These are phyloP conservation scores for Colletotrichum australisinense DNA, from an alignment of 2,329 filamentous ascomycete genomes.

Conservation along the genomic window DNA sequence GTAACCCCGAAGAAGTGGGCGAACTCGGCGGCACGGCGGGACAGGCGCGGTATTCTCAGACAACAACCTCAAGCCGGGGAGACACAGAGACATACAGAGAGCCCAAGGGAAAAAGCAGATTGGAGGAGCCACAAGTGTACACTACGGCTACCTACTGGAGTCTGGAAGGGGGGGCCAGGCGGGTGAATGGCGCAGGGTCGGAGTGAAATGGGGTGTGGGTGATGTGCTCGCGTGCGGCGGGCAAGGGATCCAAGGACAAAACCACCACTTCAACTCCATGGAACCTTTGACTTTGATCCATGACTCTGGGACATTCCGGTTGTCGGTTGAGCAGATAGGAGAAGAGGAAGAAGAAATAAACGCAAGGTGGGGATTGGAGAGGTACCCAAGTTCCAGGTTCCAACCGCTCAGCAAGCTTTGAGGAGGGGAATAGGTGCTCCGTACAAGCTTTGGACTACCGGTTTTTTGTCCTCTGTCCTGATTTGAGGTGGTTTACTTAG, in stretches of 20 bases:
- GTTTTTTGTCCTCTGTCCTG: not conserved
- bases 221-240: conserved; percentile 34
- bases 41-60: conserved; percentile 12
- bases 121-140: not conserved
- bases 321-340: not conserved
- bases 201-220: conserved; percentile 27
- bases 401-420: not conserved
- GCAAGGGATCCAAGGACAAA: conserved; percentile 33
- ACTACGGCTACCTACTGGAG: not conserved
- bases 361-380: not conserved
- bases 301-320: conserved; percentile 5
- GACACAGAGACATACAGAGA: not conserved
- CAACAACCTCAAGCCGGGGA: not conserved
- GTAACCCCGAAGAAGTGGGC: conserved; percentile 30
- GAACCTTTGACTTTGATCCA: conserved; percentile 19
- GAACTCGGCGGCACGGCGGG: conserved; percentile 22
- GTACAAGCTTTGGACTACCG: not conserved
- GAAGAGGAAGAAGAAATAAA: not conserved
- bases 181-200: conserved; percentile 25
- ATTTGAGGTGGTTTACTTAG: not conserved
- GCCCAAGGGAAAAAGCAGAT: not conserved
- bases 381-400: not conserved
- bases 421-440: not conserved
- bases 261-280: not conserved
- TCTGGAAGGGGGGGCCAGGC: conserved; percentile 8